Conservation (phyloP, 208 protist species). For the Crithidia thermophila region DNA sequence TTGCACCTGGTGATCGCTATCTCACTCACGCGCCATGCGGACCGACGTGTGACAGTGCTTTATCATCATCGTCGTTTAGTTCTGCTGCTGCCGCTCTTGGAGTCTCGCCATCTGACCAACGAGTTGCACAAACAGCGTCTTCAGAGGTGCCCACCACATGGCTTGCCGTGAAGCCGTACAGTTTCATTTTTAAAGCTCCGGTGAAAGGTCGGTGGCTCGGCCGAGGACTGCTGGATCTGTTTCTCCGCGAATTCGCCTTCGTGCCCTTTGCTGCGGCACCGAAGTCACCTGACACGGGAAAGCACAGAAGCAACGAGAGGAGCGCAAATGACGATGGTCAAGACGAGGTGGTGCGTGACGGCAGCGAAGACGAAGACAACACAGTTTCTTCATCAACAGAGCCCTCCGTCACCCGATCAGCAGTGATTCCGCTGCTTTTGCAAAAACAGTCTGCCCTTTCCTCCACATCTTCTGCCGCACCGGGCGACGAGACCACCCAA, state of each 20-base stretch:
- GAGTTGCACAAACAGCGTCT: too few species aligned
- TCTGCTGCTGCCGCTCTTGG: not conserved
- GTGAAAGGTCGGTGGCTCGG: conserved; percentile 94
- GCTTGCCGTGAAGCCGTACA: conserved; percentile 86
- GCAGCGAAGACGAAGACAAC: too few species aligned
- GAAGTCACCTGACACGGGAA: too few species aligned
- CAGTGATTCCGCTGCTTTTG: too few species aligned
- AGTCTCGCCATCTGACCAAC: not conserved
- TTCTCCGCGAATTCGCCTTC: conserved; percentile 88
- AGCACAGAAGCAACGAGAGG: too few species aligned
- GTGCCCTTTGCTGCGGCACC: conserved; percentile 29
- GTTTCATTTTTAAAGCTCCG: conserved; percentile 72
- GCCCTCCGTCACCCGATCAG: too few species aligned
- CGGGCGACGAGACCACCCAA: not conserved
- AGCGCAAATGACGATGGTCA: conserved; percentile 28
- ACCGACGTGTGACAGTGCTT: conserved; percentile 6
- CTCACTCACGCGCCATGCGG: conserved; percentile 33
- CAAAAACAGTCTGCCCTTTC: too few species aligned
- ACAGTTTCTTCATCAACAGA: too few species aligned
- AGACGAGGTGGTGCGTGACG: too few species aligned
- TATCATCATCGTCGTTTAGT: not conserved
- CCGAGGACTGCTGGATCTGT: conserved; percentile 75
- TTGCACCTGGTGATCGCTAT: conserved; percentile 44
- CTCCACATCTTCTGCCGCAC: too few species aligned
- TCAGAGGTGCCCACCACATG: conserved; percentile 3